Percentiles rank a stretch among this genome's conserved stretches.
phyloP scores from a whole-genome alignment of 2,329 filamentous ascomycete species.

The Podosphaera xanthii region DNA sequence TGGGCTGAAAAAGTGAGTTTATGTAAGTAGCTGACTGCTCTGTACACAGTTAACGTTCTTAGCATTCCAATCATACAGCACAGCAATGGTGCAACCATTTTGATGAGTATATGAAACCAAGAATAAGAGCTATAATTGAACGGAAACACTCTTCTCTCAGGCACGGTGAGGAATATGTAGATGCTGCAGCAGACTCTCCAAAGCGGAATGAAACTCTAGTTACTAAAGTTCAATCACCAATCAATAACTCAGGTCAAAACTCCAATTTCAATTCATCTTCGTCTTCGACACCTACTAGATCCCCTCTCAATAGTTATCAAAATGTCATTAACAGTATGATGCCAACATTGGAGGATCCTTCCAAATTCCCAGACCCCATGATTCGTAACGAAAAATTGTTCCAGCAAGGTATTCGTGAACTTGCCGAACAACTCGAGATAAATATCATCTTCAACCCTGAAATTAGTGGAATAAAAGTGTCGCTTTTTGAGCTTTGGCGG shows the following conservation, averaged over 20 bases:
- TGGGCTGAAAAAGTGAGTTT: slow-evolving; percentile 10
- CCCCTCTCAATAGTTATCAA: background rate
- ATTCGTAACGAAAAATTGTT: slow-evolving; percentile 7
- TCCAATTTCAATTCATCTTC: background rate
- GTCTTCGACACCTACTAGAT: background rate
- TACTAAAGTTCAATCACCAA: slow-evolving; percentile 5
- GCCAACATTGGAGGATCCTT: background rate
- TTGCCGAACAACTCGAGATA: slow-evolving; percentile 4
- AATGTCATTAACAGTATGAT: background rate
- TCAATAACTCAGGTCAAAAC: slow-evolving; percentile 4
- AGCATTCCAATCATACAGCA: slow-evolving; percentile 14
- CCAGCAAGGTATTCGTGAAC: slow-evolving; percentile 2
- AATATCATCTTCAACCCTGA: slow-evolving; percentile 8
- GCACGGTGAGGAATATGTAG: background rate
- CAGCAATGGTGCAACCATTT: slow-evolving; percentile 16
- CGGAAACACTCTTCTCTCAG: background rate
- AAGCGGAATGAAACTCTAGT: background rate
- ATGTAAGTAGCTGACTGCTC: background rate
- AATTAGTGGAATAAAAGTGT: slow-evolving; percentile 9
- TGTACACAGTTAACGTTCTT: background rate
- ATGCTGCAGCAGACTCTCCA: background rate
- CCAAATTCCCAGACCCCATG: slow-evolving; percentile 1
- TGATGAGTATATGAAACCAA: slow-evolving; percentile 8
- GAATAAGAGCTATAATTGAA: slow-evolving; percentile 1
- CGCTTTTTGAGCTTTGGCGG: slow-evolving; percentile 14